Percentiles rank a stretch among this genome's conserved stretches.
Conservation (phyloP, 2,329 filamentous ascomycete genomes). For the Phoma sp. region DNA sequence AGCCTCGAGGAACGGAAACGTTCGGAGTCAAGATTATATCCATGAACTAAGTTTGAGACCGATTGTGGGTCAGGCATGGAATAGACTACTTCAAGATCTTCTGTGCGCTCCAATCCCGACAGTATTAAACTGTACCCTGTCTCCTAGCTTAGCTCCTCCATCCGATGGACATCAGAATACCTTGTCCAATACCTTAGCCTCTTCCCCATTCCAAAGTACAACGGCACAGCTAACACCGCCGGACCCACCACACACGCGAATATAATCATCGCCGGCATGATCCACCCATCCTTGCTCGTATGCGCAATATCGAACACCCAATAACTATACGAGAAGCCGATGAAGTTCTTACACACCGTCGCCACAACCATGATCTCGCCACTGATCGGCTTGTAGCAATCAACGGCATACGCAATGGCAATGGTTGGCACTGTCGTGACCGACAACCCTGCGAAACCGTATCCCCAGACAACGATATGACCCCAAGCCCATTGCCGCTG, state of each 20-base stretch:
- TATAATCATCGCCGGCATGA: conserved; percentile 53
- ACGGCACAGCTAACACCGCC: conserved; percentile 48
- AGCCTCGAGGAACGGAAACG: no score
- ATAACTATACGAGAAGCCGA: conserved; percentile 52
- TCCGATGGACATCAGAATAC: conserved; percentile 38
- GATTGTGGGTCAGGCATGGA: no score
- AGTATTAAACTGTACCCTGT: no score
- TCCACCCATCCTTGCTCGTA: conserved; percentile 46
- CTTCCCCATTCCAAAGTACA: conserved; percentile 53
- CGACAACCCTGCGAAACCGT: conserved; percentile 50
- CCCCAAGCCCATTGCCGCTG: conserved; percentile 57
- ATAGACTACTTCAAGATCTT: no score
- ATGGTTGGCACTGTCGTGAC: conserved; percentile 53
- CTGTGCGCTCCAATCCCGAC: no score
- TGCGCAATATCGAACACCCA: conserved; percentile 50
- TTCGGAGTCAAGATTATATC: no score
- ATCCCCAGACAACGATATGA: conserved; percentile 57
- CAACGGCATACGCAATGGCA: conserved; percentile 53
- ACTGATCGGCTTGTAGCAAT: conserved; percentile 55
- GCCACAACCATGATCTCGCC: conserved; percentile 55
- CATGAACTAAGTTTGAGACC: no score
- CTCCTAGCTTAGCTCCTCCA: conserved; percentile 35
- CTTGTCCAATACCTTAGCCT: conserved; percentile 48
- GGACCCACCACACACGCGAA: conserved; percentile 51
- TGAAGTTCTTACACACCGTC: conserved; percentile 54